These are phyloP conservation scores for Cicer pinnatifidum DNA, from an alignment of 306 rosid species.

Conservation along the genomic window DNA sequence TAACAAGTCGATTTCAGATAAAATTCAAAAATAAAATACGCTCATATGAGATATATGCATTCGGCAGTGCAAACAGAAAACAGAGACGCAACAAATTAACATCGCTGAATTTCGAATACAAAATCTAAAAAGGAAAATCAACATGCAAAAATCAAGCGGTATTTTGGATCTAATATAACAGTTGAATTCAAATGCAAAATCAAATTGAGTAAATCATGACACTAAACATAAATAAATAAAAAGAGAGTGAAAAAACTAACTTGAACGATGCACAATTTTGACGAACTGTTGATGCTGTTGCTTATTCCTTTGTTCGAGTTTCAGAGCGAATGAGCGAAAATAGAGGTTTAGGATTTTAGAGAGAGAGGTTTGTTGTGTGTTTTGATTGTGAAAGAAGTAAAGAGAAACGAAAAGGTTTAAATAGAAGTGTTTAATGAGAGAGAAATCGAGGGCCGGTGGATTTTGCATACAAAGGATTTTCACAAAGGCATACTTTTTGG, in stretches of 20 bases:
- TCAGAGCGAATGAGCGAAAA: not conserved
- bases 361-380: not conserved
- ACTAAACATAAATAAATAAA: not conserved
- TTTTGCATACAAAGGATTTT: not conserved
- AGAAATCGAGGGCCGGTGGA: not conserved
- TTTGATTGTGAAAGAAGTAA: conserved; percentile 22
- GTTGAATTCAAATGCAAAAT: conserved; percentile 13
- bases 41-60: too few species aligned
- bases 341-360: conserved; percentile 7
- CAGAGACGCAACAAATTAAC: conserved; percentile 9
- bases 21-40: too few species aligned
- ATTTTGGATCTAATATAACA: conserved; percentile 31
- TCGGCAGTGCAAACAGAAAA: not conserved
- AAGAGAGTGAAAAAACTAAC: conserved; percentile 34
- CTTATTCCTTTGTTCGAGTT: not conserved
- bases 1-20: too few species aligned
- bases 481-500: conserved; percentile 51
- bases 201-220: conserved; percentile 1
- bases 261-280: conserved; percentile 29
- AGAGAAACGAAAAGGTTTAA: conserved; percentile 37
- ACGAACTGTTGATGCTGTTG: conserved; percentile 5
- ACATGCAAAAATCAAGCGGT: conserved; percentile 26
- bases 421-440: conserved; percentile 34
- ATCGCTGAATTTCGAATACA: not conserved
- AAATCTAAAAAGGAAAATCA: not conserved